Base-by-base conservation (phyloP, 371 early-diverging fungal genomes). In the Zancudomyces culisetae region DNA sequence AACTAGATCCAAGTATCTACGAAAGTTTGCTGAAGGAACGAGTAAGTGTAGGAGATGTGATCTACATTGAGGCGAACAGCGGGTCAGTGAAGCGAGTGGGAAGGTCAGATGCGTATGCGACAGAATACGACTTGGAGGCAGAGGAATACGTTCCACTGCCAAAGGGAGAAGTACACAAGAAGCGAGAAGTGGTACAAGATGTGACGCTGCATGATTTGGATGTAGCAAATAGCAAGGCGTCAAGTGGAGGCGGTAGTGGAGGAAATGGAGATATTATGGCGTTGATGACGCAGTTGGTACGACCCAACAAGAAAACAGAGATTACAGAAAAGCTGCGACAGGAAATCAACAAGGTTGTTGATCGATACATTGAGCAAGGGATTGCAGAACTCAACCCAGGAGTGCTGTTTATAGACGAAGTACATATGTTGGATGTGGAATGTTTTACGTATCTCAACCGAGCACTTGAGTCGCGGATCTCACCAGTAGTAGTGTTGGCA, bases 141-240 rank as follows among this genome's bases (percentile, higher is more conserved):
- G 96, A 94, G 54, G 85, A 90, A 56, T 96, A 92, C 57, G 93
- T 98, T 8, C 93, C 95, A 10, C 68, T 94, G 54, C 98, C 98
- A 21, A 98, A 98, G 70, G 99, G 99, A 24, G 99, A 99, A 55
- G 89, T 98, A 23, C 93, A 95, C 70, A 97, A 95, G 70, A 93
- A 87, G 71, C 87, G 91, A 75, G 94, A 95, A 68, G 80, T 97
- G 22, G 78, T 89, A 26, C 98, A 98, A 65, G 93, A 90, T 58
- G 91, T 98, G 8, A 93, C 98, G 0, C 78, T 99, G 21, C 98
- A 98, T 65, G 98, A 98, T 64, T 71, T 99, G 58, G 99, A 98
- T 76, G 79, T 87, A n/a, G 90, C 99, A 40, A 98, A 98, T 61
- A 94, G 95, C 21, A 76, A 83, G 49, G 92, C 94, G 35, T 15